Evolutionary conservation across 1,139 yeast genomes (phyloP).

Genomic region (Yamadazyma triangularis): DNA sequence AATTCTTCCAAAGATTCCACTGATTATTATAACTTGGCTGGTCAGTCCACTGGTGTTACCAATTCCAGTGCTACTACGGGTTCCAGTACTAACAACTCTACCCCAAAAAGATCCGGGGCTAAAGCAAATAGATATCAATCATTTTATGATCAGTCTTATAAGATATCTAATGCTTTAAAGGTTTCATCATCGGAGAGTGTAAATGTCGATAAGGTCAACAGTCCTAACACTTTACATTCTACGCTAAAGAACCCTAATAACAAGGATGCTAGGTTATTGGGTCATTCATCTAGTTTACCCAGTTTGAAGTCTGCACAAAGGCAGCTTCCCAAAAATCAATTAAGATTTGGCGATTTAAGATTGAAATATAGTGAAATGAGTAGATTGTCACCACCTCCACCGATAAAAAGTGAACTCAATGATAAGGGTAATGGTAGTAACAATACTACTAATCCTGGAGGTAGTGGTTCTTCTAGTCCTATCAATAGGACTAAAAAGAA

Average conservation of each 20-base stretch:
- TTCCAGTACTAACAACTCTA: conserved; percentile 8
- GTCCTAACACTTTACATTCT: conserved; percentile 8
- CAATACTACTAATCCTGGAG: no score
- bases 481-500: not conserved
- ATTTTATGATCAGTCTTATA: conserved; percentile 45
- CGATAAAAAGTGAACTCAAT: not conserved
- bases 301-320: conserved; percentile 9
- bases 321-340: conserved; percentile 6
- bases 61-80: conserved; percentile 2
- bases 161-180: conserved; percentile 44
- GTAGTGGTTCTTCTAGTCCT: not conserved
- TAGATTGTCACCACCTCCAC: conserved; percentile 13
- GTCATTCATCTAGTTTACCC: conserved; percentile 41
- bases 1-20: conserved; percentile 31
- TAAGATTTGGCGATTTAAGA: conserved; percentile 11
- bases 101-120: conserved; percentile 42
- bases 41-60: no score
- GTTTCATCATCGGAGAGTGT: conserved; percentile 41
- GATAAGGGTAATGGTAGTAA: not conserved
- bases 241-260: conserved; percentile 1
- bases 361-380: conserved; percentile 7
- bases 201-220: conserved; percentile 22
- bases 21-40: no score
- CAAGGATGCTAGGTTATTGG: conserved; percentile 16
- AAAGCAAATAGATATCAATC: conserved; percentile 48